Base-by-base conservation (phyloP, 2,329 filamentous ascomycete species). In the Ceratocystis cacaofunesta region DNA sequence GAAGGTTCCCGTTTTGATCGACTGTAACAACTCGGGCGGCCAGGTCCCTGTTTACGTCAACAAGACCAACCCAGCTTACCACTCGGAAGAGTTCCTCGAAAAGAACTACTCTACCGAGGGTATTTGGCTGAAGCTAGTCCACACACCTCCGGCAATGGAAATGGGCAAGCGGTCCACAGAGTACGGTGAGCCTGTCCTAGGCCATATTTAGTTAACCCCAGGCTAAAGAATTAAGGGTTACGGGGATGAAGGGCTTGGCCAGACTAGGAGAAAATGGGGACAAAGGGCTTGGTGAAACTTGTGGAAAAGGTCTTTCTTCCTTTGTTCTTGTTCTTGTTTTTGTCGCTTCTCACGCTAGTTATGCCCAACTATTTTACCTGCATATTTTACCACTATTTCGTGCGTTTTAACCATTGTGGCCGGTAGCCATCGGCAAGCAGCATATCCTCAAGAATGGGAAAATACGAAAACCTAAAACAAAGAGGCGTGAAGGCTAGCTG, bases 1-100 rank as follows among this genome's bases (percentile, higher is more conserved):
- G 17, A 50, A 44, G 48, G 19, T 36, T 28, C 62, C 32, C 32
- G 66, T 67, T 19, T 48, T 67, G 10, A 28, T 67, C 15, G 66
- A 67, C 41, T 67, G 66, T 30, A 58, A 65, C 25, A 67, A 67
- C 46, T 61, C 63, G 41, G 66, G 66, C 48, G 66, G 66, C n/a
- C 66, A 67, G 48, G 30, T 67, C 0, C 66, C 66, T 5, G 66
- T 65, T 5, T 52, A 63, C 36, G 66, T 67, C 25, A 67, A 67
- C 58, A 43, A 19, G n/a, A 62, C 62, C 17, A 63, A 65, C 44
- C 48, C 63, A 15, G 63, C 62, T 8, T 67, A 67, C 52, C 50
- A 67, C n/a, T 48, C 60, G 25, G 60, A 60, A 4, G 63, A 65
- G 30, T 67, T 67, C 32, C n/a, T 41, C 12, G 12, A 61, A 6